Conservation (phyloP, 2,329 filamentous ascomycete genomes). For the Cladosporium austrohemisphaericum region DNA sequence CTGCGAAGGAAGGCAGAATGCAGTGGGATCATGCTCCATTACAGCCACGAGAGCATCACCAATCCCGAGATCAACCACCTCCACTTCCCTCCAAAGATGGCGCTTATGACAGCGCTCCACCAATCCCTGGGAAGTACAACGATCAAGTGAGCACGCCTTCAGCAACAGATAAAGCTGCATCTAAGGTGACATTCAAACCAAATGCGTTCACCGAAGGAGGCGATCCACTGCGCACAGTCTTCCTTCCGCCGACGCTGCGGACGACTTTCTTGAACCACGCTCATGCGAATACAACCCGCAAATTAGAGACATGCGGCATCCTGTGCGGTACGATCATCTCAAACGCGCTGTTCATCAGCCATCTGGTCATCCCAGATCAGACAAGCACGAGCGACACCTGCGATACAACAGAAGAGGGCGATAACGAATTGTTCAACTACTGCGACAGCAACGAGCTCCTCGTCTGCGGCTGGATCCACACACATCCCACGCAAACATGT, state of each 20-base stretch:
- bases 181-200: constrained; percentile 64
- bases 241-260: constrained; percentile 74
- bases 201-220: constrained; percentile 89
- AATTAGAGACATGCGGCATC: constrained; percentile 93
- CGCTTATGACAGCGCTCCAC: not conserved
- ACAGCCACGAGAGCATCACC: constrained; percentile 16
- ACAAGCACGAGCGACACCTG: constrained; percentile 88
- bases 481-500: constrained; percentile 91
- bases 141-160: not conserved
- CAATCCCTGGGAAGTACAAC: constrained; percentile 6
- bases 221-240: constrained; percentile 78
- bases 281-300: constrained; percentile 68
- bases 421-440: constrained; percentile 72
- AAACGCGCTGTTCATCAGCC: constrained; percentile 87
- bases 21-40: constrained; percentile 29
- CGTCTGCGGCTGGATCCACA: constrained; percentile 95
- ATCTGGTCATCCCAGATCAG: constrained; percentile 87
- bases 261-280: constrained; percentile 71
- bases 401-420: constrained; percentile 81
- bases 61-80: constrained; percentile 16
- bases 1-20: constrained; percentile 36
- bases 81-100: constrained; percentile 30
- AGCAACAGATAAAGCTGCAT: not conserved
- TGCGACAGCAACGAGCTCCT: constrained; percentile 80
- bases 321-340: constrained; percentile 86